Evolutionary conservation across 805 yeast species (phyloP).

Genomic region (Nakazawaea ishiwadae): DNA sequence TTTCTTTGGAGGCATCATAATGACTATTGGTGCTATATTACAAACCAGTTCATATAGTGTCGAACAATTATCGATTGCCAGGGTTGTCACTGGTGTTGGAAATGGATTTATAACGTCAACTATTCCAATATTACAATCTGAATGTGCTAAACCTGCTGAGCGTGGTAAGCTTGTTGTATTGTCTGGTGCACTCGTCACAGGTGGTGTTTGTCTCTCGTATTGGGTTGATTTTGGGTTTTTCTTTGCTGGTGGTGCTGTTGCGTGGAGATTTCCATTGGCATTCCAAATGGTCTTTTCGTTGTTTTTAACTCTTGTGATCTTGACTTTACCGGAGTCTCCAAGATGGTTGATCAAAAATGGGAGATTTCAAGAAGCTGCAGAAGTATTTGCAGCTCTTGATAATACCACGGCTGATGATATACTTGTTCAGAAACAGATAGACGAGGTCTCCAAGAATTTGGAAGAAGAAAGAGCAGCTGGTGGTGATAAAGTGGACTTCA

Average conservation of each 20-base stretch:
- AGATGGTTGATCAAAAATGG: constrained; percentile 48
- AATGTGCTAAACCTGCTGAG: constrained; percentile 32
- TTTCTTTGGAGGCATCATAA: constrained; percentile 30
- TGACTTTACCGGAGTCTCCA: constrained; percentile 44
- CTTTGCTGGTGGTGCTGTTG: constrained; percentile 29
- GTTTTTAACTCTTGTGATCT: constrained; percentile 22
- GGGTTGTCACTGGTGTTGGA: constrained; percentile 41
- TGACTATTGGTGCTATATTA: constrained; percentile 32
- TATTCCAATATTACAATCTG: constrained; percentile 43
- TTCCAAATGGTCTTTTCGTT: constrained; percentile 36
- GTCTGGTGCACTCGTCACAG: constrained; percentile 33
- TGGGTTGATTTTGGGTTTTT: constrained; percentile 39
- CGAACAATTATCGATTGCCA: constrained; percentile 39
- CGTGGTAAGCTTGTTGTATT: constrained; percentile 34
- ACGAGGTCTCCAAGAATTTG: constrained; percentile 17
- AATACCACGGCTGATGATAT: constrained; percentile 20
- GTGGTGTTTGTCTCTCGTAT: constrained; percentile 40
- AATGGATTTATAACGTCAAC: constrained; percentile 40
- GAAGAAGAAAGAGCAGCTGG: constrained; percentile 17
- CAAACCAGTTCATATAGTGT: constrained; percentile 31
- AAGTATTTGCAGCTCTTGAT: constrained; percentile 33
- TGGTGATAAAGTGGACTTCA: constrained; percentile 22
- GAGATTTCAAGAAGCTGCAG: constrained; percentile 34
- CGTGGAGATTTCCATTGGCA: constrained; percentile 43
- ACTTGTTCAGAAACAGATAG: constrained; percentile 14